Evolutionary conservation across 148 eudicot genomes (phyloP), one percentile per base, ranked within the genome.

Genomic region (Rhododendron griersonianum): DNA sequence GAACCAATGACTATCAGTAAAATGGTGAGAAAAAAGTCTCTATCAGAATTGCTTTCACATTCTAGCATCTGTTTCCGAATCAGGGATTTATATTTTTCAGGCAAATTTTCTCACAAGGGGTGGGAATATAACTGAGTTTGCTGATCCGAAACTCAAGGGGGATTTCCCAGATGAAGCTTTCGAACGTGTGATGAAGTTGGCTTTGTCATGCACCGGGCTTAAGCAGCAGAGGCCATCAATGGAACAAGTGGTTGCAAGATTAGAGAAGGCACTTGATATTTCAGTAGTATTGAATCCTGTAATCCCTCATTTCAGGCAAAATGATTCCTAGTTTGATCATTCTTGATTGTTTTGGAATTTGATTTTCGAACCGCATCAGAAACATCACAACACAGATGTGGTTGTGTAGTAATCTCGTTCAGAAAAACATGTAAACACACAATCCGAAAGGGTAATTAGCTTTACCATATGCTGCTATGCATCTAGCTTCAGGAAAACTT

Each of bases 151-250:
- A 41, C 86, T 92, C 16, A 25, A 87, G 11, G 90, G 90, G 57
- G 87, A 88, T 5, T 89, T 78, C 79, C 77, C 91, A 1, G 53
- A 10, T 5, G 91, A 90, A 69, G 94, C 90, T 63, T 90, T 92
- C 80, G 89, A 88, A 80, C 61, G 73, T 28, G 78, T 90, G 2
- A 73, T 89, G 28, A 88, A 88, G 80, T 87, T 92, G 48, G 94
- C 91, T 23, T 83, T 92, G 76, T 84, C 90, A 33, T 89, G 94
- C 83, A 90, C 87, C 0, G 92, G 92, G 82, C 71, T 87, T 69
- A 92, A 90, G 87, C 88, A 85, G 87, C 89, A 89, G 84, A 82
- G 94, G 53, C 94, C 94, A 50, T 88, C 89, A 63, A 92, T 90
- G 94, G 91, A 89, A 74, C 86, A 88, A 87, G 94, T 92, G 50